Conservation (phyloP, 805 yeast species). For the Kregervanrija delftensis region DNA sequence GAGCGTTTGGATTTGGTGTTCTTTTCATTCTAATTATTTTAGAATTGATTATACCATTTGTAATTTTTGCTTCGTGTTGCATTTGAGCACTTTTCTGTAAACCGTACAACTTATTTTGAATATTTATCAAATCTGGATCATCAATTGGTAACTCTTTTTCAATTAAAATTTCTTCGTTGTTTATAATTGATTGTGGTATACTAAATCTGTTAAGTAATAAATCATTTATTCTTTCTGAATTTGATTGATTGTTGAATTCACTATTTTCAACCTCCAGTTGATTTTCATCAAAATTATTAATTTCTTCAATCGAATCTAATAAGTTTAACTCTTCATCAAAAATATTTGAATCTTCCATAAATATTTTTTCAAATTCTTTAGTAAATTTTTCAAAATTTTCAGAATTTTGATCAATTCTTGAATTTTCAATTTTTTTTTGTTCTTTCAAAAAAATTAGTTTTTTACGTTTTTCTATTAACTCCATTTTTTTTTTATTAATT, state of each 20-base stretch:
- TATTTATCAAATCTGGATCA: constrained; percentile 34
- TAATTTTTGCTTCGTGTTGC: constrained; percentile 19
- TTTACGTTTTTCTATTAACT: not conserved
- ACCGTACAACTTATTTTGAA: constrained; percentile 23
- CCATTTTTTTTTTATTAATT: constrained; percentile 1
- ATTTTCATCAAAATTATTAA: constrained; percentile 2
- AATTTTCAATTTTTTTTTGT: not conserved
- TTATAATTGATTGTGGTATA: constrained; percentile 7
- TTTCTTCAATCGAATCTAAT: not conserved
- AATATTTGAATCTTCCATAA: not conserved
- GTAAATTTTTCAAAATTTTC: no score
- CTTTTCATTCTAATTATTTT: constrained; percentile 38
- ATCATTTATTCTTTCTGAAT: not conserved
- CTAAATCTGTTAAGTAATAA: constrained; percentile 2
- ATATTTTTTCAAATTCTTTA: constrained; percentile 1
- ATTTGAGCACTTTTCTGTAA: constrained; percentile 18
- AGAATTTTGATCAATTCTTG: not conserved
- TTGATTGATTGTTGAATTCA: not conserved
- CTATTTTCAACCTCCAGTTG: not conserved
- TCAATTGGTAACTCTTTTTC: constrained; percentile 25
- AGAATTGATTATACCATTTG: constrained; percentile 24
- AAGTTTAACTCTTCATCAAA: constrained; percentile 2
- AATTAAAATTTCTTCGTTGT: constrained; percentile 21
- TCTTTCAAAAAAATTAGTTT: not conserved
- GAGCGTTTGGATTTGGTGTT: constrained; percentile 41